phyloP scores from a whole-genome alignment of 106 monocot genomes.

The Dioscorea alata region DNA sequence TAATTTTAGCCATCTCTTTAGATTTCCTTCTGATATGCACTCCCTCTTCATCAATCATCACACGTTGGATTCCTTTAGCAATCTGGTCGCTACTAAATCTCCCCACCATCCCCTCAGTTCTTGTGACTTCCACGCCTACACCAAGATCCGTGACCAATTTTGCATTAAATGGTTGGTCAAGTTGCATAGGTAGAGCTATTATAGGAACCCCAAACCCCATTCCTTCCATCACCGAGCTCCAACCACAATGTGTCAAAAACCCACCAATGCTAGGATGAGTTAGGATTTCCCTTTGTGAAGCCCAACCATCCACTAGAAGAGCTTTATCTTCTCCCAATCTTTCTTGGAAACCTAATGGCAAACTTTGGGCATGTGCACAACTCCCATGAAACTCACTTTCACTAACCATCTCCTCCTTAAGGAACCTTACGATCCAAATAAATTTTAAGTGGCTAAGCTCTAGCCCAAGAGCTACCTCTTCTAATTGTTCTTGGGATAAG shows the following conservation, averaged over 20 bases:
- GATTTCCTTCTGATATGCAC: too few relatives aligned
- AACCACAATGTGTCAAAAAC: slow-evolving; percentile 59
- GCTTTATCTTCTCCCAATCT: slow-evolving; percentile 13
- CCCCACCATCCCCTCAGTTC: too few relatives aligned
- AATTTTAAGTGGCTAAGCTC: slow-evolving; percentile 40
- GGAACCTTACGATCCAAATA: slow-evolving; percentile 59
- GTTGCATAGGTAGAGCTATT: slow-evolving; percentile 45
- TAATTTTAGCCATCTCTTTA: too few relatives aligned
- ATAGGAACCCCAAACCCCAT: slow-evolving; percentile 40
- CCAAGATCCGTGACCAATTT: slow-evolving; percentile 40
- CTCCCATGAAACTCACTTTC: too few relatives aligned
- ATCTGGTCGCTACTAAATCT: too few relatives aligned
- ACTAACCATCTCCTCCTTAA: not conserved
- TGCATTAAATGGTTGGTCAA: slow-evolving; percentile 57
- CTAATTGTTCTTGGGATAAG: slow-evolving; percentile 47
- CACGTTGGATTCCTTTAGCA: too few relatives aligned
- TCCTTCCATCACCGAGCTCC: slow-evolving; percentile 57
- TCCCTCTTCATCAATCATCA: too few relatives aligned
- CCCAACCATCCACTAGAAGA: slow-evolving; percentile 55
- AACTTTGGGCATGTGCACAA: too few relatives aligned
- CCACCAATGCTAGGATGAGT: slow-evolving; percentile 34
- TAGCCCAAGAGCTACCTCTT: slow-evolving; percentile 45
- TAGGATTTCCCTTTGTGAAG: slow-evolving; percentile 52
- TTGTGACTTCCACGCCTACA: slow-evolving; percentile 13
- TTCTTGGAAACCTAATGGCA: not conserved